Evolutionary conservation across 1,284 basidiomycete species (phyloP), one percentile per base, ranked within the genome.

Genomic region (Meripilus lineatus): DNA sequence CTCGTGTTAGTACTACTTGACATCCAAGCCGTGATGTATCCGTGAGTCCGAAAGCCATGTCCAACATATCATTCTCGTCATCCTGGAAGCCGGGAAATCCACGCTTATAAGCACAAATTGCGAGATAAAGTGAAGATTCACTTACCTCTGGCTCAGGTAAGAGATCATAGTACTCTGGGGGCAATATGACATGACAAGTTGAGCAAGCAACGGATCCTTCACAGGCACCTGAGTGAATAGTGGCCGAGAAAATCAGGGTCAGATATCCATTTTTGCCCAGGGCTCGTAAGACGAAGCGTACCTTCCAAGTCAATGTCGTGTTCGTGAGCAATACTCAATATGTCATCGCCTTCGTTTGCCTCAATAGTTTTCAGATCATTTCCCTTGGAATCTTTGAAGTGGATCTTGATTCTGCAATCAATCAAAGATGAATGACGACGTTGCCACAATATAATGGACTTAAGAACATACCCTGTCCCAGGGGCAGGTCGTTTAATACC

Each of bases 221-320:
- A 64, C 96, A 99, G 22, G 93, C 93, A 50, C 93, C 91, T 94
- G 57, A 32, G 38, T 42, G 40, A 41, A 44, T 17, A 46, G 28
- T 39, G 20, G 34, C 1, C 42, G 21, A 10, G 34, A 26, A 17
- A 28, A 23, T 23, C 28, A 30, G 4, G 14, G 38, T 32, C 40
- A 37, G n/a, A 22, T 18, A 17, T 5, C 18, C 11, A 26, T 13
- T 14, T 8, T 30, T 30, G 28, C 28, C 28, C 10, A 10, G 8
- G 28, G 23, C 15, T 20, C 23, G 18, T 18, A 36, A 21, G 4
- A 30, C 18, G 14, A 13, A 14, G 58, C 77, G 52, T 48, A 88
- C 93, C 94, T 75, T 99, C 95, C n/a, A 99, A 74, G 61, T 99
- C 95, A 45, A 99, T 82, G 58, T 98, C 95, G 62, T 96, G 83